A percentile compares a stretch with the other conserved stretches of the same genome.
Evolutionary conservation across 1,284 basidiomycete genomes (phyloP).

Genomic region (Schizophyllum commune): DNA sequence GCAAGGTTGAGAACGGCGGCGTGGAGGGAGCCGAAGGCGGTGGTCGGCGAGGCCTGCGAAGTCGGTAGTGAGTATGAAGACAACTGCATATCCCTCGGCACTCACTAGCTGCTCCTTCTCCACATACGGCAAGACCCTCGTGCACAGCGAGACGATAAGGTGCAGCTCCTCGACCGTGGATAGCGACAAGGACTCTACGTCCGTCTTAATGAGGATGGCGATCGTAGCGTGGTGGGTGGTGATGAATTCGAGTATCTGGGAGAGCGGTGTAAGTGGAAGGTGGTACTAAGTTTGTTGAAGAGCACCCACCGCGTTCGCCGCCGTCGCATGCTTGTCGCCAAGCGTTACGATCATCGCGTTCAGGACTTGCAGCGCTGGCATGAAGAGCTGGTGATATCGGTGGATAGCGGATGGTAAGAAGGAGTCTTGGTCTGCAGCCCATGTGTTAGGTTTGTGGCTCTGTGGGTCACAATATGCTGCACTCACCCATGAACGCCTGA

Average conservation of each 20-base stretch:
- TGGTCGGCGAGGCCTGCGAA: constrained; percentile 48
- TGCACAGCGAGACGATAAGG: constrained; percentile 65
- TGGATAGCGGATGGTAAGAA: constrained; percentile 86
- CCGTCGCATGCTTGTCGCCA: constrained; percentile 56
- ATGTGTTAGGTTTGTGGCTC: neutral
- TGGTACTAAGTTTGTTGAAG: neutral
- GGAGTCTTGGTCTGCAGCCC: constrained; percentile 60
- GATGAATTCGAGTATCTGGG: constrained; percentile 68
- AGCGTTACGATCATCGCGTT: constrained; percentile 64
- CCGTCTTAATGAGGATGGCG: constrained; percentile 70
- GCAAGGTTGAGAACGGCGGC: constrained; percentile 72
- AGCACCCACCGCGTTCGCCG: constrained; percentile 51
- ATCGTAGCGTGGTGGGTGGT: constrained; percentile 75
- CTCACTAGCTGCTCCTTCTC: constrained; percentile 74
- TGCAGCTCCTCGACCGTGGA: constrained; percentile 70
- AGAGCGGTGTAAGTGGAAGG: constrained; percentile 1
- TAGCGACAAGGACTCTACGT: constrained; percentile 55
- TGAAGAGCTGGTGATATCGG: constrained; percentile 83
- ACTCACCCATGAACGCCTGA: constrained; percentile 73
- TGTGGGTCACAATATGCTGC: too few relatives aligned
- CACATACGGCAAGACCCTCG: constrained; percentile 57
- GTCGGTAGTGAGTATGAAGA: constrained; percentile 1
- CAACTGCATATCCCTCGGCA: constrained; percentile 9
- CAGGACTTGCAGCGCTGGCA: constrained; percentile 79
- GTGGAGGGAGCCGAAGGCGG: constrained; percentile 81